Evolutionary conservation across 2,329 filamentous ascomycete genomes (phyloP), one percentile per base, ranked within the genome.

Genomic region (Trichophyton simii): DNA sequence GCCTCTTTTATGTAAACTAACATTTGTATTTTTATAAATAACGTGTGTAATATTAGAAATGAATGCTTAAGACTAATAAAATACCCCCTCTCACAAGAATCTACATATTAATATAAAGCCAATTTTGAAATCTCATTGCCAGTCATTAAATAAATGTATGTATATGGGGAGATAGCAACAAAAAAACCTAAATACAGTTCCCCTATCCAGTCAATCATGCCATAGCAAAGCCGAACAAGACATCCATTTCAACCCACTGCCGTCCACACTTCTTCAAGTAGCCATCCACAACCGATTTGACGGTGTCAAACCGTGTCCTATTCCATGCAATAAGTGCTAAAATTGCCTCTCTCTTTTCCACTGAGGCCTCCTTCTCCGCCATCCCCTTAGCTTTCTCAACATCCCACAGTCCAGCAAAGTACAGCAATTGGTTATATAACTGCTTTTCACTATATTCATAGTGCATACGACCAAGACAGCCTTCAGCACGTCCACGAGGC

Each of bases 211-310:
- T 38, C 3, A 13, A 38, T 38, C 34, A 38, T 38, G 9, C 34
- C 63, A 77, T 69, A 63, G 78, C 79, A 76, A 83, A 81, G 65
- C 83, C 82, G 79, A 96, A 96, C 65, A 96, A 75, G 66, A 80
- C 86, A 74, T 94, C 90, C 91, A 96, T 96, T 67, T 89, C 87
- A 59, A 96, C 91, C 89, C 90, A 96, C 74, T 91, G 88, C 67
- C 89, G 80, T 28, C 91, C 91, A 73, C 91, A 95, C 77, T 92
- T 94, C 69, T 90, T 89, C 67, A 96, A 75, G 75, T 95, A 95
- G 69, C 78, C 84, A 66, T 92, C 89, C 3, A 96, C 89, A 13
- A 91, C 84, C 5, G 81, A 80, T 78, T 86, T 88, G 66, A 92
- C 77, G 0, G 88, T 89, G 9, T 76, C 82, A 71, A 97, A 97